Evolutionary conservation across 108 stramenopile genomes (phyloP), one percentile per base, ranked within the genome.

Genomic region (Cyclostephanos invisitatus): DNA sequence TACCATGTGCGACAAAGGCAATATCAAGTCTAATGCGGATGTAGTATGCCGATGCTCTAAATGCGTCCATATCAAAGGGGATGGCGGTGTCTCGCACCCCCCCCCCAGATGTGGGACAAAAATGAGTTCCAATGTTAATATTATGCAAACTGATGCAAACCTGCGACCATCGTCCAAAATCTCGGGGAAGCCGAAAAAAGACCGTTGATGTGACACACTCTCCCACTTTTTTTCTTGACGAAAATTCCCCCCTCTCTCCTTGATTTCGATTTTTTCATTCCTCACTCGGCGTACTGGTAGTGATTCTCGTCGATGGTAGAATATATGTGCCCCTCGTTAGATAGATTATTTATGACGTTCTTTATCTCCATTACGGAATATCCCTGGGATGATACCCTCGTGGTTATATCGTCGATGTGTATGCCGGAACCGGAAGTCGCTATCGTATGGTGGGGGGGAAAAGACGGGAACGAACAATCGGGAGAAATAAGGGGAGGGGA

Each of bases 241-340:
- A n/a, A n/a, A n/a, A n/a, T n/a, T n/a, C n/a, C n/a, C n/a, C n/a
- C n/a, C n/a, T n/a, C n/a, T n/a, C n/a, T n/a, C n/a, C n/a, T n/a
- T n/a, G n/a, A n/a, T 40, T 17, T 6, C 22, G 21, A 27, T 27
- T 24, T 51, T 28, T 36, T 27, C 15, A 32, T 47, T 44, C 60
- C 44, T 46, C 49, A 78, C 32, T 69, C 61, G 18, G 84, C 78
- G 46, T 70, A 69, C 62, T 76, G 83, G 70, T 80, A 91, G 56
- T 88, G 84, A n/a, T 84, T 54, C 27, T 95, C 91, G 58, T 88
- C 84, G 47, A 87, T 77, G 1, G 91, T 92, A 2, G 91, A 90
- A 72, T 95, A 95, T 53, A 95, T 83, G 20, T 80, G 67, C 21
- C 94, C 94, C 37, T 95, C 91, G 36, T 79, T 78, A 9, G 87